Percentiles rank a stretch among this genome's conserved stretches.
phyloP scores from a whole-genome alignment of 805 yeast species.

The Phaffomyces opuntiae region DNA sequence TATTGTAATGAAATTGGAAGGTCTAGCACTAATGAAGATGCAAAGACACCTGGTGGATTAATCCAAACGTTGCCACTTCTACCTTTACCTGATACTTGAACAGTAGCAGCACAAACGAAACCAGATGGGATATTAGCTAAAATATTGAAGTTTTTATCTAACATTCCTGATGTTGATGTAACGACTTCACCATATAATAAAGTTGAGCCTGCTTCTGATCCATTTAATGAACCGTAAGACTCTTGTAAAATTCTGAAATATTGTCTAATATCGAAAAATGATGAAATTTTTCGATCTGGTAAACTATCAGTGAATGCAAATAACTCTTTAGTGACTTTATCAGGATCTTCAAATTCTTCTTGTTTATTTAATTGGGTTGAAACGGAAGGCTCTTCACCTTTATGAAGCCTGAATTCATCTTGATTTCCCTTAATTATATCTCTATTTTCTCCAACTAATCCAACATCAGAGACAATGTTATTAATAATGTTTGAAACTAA shows the following conservation, averaged over 20 bases:
- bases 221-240: conserved; percentile 25
- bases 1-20: conserved; percentile 38
- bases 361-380: conserved; percentile 21
- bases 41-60: conserved; percentile 87
- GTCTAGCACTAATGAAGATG: conserved; percentile 65
- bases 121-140: conserved; percentile 65
- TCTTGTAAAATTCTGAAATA: conserved; percentile 43
- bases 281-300: conserved; percentile 53
- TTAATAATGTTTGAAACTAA: conserved; percentile 28
- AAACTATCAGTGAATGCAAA: conserved; percentile 35
- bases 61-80: conserved; percentile 95
- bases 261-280: conserved; percentile 58
- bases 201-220: conserved; percentile 47
- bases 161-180: conserved; percentile 75
- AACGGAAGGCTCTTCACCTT: conserved; percentile 26
- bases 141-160: conserved; percentile 64
- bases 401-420: conserved; percentile 50
- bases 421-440: conserved; percentile 41
- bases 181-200: conserved; percentile 81
- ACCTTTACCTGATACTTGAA: conserved; percentile 88
- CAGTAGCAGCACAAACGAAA: conserved; percentile 56
- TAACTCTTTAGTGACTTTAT: conserved; percentile 49
- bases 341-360: conserved; percentile 44
- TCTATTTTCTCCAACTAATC: conserved; percentile 29
- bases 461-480: conserved; percentile 26